These are phyloP conservation scores for Stentor coeruleus DNA, from an alignment of 73 alveolate genomes.

Conservation along the genomic window DNA sequence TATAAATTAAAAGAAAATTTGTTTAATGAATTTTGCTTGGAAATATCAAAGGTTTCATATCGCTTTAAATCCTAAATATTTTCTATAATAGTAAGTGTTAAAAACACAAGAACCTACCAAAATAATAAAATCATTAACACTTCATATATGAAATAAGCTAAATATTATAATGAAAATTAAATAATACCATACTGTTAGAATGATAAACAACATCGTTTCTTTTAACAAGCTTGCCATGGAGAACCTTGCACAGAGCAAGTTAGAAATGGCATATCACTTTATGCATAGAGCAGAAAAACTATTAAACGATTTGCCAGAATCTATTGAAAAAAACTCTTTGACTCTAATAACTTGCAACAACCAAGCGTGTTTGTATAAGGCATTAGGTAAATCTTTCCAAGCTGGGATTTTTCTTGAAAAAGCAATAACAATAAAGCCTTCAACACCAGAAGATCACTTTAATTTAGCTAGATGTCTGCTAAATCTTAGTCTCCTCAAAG, in stretches of 20 bases:
- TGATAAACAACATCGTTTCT: background rate
- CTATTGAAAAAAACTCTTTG: background rate
- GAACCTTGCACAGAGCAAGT: background rate
- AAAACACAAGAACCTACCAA: too few species aligned
- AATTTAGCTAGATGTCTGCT: background rate
- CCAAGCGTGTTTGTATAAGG: background rate
- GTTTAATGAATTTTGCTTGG: too few species aligned
- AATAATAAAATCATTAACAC: too few species aligned
- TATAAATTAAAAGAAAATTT: too few species aligned
- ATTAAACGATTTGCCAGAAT: background rate
- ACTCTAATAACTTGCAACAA: background rate
- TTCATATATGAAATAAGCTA: too few species aligned
- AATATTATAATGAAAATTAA: too few species aligned
- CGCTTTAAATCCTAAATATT: too few species aligned
- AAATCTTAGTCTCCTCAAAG: background rate
- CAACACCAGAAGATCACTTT: background rate
- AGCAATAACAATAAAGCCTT: background rate
- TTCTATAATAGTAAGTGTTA: too few species aligned
- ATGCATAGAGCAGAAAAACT: background rate
- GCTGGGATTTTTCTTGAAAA: background rate
- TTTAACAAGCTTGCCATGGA: background rate
- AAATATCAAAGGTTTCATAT: too few species aligned
- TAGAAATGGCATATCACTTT: constrained; percentile 2
- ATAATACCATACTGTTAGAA: too few species aligned
- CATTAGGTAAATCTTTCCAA: background rate